Base-by-base conservation (phyloP, 2,329 filamentous ascomycete genomes). In the Penicillium decumbens region DNA sequence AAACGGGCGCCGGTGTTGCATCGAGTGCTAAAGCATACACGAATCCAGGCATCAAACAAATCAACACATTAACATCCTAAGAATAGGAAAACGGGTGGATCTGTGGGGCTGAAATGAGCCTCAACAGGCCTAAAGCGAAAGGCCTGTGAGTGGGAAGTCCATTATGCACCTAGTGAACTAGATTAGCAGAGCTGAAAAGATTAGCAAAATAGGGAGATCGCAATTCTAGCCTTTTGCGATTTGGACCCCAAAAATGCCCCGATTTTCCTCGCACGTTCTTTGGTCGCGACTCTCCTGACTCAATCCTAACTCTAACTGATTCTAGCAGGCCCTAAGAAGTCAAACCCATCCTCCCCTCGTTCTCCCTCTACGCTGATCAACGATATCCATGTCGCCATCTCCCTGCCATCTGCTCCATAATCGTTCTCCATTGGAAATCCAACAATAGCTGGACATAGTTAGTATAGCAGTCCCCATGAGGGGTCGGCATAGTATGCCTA, bases 91-190 rank as follows among this genome's bases (percentile, higher is more conserved):
- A 27, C 25, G 6, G n/a, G 49, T 45, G 43, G 52, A 50, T 50
- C 46, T 37, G 52, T 48, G 52, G 52, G 52, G 49, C 49, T 9
- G 38, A 43, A n/a, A 55, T 54, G 52, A 55, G 52, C 51, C 51
- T 54, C 51, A 54, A 47, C 39, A 23, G 42, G 45, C 44, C 44
- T 41, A 37, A 46, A 18, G 15, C 9, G 8, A 35, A 20, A 18
- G 18, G 32, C n/a, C 32, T 7, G 32, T 20, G 32, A 13, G 15
- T 7, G 15, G 32, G 7, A 2, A 35, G 5, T 35, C 32, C 20
- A 15, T 0, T 10, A 18, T 35, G 32, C 32, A 20, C 32, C 15
- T 35, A 10, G 15, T 4, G 15, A 18, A 18, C 15, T 18, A 18
- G 15, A 18, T 18, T 18, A 18, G 15, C 15, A 18, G 15, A 18